Base-by-base conservation (phyloP, 345 rosid genomes). In the Lepidium sativum region DNA sequence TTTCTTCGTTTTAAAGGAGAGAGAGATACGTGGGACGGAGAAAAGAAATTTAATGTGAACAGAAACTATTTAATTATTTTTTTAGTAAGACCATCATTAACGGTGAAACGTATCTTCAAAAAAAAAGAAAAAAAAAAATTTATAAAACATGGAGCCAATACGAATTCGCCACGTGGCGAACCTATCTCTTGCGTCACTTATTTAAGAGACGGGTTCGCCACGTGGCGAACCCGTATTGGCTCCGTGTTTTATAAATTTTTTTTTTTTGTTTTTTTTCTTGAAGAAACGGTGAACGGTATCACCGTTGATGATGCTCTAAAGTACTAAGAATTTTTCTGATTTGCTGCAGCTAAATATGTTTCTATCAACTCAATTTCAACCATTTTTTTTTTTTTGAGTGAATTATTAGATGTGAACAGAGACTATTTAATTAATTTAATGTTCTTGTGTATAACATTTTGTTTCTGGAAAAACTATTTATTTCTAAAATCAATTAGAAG, bases 1-100 rank as follows among this genome's bases (percentile, higher is more conserved):
- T 20, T 60, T 54, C 64, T 51, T 69, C 64, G 38, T 68, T 75
- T 50, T 41, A 69, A 51, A 42, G 54, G 14, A 8, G 45, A 70
- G 35, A 39, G 17, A 9, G 55, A 8, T 60, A 60, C 61, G 67
- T 51, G 54, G 60, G 74, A 14, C 10, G 53, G 54, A 68, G 47
- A 8, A 54, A 33, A 17, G 1, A 54, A 35, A 23, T 70, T 34
- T 16, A 5, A 62, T 35, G 69, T 70, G 66, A 70, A 54, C 54
- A 40, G n/a, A 12, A 49, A 6, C 15, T 39, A 5, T 44, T 37
- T 6, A 0, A 7, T 21, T 20, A 4, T 39, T 55, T 63, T 45
- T 0, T n/a, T 32, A 6, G 42, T 42, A 55, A 38, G 13, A n/a
- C n/a, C n/a, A n/a, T n/a, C n/a, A n/a, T n/a, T n/a, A n/a, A n/a